These are phyloP conservation scores for Eudorina sp. DNA, from an alignment of 139 green algal genomes.

Conservation along the genomic window DNA sequence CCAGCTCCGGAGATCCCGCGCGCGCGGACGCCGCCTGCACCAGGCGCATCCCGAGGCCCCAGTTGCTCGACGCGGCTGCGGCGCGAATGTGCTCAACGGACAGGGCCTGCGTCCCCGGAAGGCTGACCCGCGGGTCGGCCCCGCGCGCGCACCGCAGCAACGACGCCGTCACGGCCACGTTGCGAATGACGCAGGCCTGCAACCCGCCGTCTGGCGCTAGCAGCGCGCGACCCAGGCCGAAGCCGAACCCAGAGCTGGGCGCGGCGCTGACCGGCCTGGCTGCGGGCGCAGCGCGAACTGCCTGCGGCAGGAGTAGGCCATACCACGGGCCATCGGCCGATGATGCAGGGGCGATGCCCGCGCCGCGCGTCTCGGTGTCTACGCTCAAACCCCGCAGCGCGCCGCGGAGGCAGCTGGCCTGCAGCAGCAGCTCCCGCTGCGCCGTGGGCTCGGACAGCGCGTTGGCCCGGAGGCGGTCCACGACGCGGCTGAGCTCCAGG, in stretches of 20 bases:
- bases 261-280: neutral
- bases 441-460: neutral
- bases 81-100: conserved; percentile 17
- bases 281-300: neutral
- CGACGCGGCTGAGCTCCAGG: neutral
- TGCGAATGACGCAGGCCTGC: neutral
- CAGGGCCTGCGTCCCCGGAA: neutral
- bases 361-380: neutral
- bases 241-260: neutral
- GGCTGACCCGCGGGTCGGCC: neutral
- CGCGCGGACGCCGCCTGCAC: neutral
- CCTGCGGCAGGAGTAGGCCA: conserved; percentile 7
- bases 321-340: neutral
- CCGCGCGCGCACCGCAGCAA: conserved; percentile 28
- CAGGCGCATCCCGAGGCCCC: conserved; percentile 7
- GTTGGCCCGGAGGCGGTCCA: neutral
- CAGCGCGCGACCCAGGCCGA: neutral
- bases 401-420: neutral
- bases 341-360: neutral
- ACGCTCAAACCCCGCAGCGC: neutral
- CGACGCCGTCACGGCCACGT: neutral
- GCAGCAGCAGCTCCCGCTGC: conserved; percentile 24
- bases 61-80: conserved; percentile 24
- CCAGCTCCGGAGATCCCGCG: neutral
- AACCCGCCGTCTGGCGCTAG: neutral